Base-by-base conservation (phyloP, 2,329 filamentous ascomycete genomes). In the Shiraia sp. region DNA sequence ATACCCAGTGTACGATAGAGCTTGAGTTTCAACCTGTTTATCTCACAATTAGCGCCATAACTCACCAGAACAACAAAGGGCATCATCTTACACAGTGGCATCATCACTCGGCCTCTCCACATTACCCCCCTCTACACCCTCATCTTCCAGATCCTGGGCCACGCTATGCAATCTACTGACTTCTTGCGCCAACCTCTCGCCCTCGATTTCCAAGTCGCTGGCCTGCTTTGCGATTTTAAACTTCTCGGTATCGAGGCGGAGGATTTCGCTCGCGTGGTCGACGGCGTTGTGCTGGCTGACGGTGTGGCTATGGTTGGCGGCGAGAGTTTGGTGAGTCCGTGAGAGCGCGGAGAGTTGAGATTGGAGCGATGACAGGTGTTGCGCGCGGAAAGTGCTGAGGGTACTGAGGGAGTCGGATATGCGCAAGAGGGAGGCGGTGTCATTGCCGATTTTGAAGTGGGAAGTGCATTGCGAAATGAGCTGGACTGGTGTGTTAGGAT, bases 221-320 rank as follows among this genome's bases (percentile, higher is more conserved):
- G 88, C 90, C 12, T 88, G 83, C 71, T 97, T 97, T n/a, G 92
- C 92, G 42, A 90, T 86, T 56, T 90, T 86, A 73, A 97, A 97
- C 66, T 96, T 96, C 57, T 91, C 85, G 1, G 90, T 95, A 71
- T 97, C 92, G 47, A 96, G 84, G 28, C 86, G 81, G 14, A 93
- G 79, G 49, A 97, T 96, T 63, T 88, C 83, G 25, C 83, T 84
- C 5, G 91, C 90, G 73, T 97, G 92, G 45, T 82, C 83, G 5
- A 85, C 79, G 0, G 88, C 82, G 51, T 90, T 88, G 75, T 95
- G 89, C 3, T 85, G 75, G 1, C 83, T 73, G 1, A 88, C 76
- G 1, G 89, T 85, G 70, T 95, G 89, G 40, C 81, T 78, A 73
- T 95, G 85, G 63, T 93, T 88, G 5, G 84, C 79, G 28, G 81